phyloP scores from a whole-genome alignment of 768 basidiomycete species.

The Leucosporidium scottii region DNA sequence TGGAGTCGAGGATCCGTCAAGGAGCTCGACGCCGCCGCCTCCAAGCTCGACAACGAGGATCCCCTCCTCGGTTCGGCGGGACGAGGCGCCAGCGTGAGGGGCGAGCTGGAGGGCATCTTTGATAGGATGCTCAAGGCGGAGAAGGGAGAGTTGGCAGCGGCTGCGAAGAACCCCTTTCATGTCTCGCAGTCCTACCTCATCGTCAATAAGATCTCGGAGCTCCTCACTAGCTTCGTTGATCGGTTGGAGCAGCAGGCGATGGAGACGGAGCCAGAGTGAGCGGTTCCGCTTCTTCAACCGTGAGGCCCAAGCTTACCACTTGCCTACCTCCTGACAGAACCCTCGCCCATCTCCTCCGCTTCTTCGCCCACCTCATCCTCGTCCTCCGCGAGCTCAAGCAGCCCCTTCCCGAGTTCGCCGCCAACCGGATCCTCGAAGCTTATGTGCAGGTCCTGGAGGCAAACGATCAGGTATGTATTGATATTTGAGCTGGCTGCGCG shows the following conservation, averaged over 20 bases:
- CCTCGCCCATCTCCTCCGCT: constrained; percentile 47
- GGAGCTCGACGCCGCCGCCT: not conserved
- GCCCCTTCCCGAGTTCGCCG: constrained; percentile 62
- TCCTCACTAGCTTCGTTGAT: constrained; percentile 55
- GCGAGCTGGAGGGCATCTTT: constrained; percentile 42
- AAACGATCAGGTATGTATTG: constrained; percentile 35
- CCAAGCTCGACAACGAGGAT: constrained; percentile 20
- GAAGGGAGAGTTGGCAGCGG: constrained; percentile 31
- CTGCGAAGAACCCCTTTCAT: constrained; percentile 42
- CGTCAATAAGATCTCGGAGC: constrained; percentile 48
- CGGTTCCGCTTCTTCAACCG: not conserved
- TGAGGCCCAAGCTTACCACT: not conserved
- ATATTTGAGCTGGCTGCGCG: too few relatives aligned
- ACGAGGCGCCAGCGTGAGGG: constrained; percentile 9
- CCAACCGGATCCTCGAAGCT: constrained; percentile 74
- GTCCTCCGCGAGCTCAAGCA: constrained; percentile 66
- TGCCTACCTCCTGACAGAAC: constrained; percentile 7
- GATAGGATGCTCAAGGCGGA: constrained; percentile 38
- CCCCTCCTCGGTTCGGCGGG: constrained; percentile 12
- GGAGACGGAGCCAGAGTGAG: constrained; percentile 42
- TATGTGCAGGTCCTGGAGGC: constrained; percentile 86
- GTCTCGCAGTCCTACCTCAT: constrained; percentile 44
- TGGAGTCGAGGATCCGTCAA: constrained; percentile 21
- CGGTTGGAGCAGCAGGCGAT: constrained; percentile 36
- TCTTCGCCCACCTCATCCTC: constrained; percentile 88